Evolutionary conservation across 106 monocot species (phyloP), one percentile per base, ranked within the genome.

Genomic region (Acanthochlamys bracteata): DNA sequence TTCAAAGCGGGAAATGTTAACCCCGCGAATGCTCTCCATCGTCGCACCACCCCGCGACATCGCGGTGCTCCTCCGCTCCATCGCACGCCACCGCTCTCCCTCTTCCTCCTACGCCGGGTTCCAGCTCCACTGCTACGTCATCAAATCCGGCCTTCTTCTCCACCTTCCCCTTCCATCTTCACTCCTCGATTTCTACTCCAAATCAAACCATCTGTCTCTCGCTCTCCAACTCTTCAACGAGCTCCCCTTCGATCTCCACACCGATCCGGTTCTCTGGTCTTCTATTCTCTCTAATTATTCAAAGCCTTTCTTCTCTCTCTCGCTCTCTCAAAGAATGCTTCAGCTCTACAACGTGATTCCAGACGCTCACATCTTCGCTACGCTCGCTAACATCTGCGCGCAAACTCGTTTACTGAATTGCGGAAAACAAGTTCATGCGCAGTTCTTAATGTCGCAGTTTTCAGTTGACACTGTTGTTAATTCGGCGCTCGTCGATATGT

Each of bases 401-500:
- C 77, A 71, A 49, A 24, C 84, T 6, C 59, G 58, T 25, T 66
- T 67, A 25, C 33, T 76, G 20, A 46, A 67, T 22, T 70, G 75
- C 4, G 86, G 84, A 55, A 75, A 60, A 71, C 95, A 95, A 66
- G 65, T 77, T 25, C 95, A 95, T 39, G 79, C 74, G 16, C 66
- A 55, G 16, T 70, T 79, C 41, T 14, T 87, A 4, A 6, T 27
- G 0, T 87, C 80, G 20, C 53, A 69, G 0, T 82, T 66, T 64
- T 66, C 39, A 19, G 24, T 8, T 1, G 95, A 95, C 42, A 75
- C 67, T 24, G 75, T 90, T 13, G 80, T 84, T 15, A 84, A 69
- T 52, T 90, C 90, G 6, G 73, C 95, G 0, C 84, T 95, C 25
- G 80, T 90, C 26, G 77, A 86, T 39, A 88, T 85, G 87, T 90